These are phyloP conservation scores for Monilinia fructigena DNA, from an alignment of 2,329 filamentous ascomycete species.

Conservation along the genomic window DNA sequence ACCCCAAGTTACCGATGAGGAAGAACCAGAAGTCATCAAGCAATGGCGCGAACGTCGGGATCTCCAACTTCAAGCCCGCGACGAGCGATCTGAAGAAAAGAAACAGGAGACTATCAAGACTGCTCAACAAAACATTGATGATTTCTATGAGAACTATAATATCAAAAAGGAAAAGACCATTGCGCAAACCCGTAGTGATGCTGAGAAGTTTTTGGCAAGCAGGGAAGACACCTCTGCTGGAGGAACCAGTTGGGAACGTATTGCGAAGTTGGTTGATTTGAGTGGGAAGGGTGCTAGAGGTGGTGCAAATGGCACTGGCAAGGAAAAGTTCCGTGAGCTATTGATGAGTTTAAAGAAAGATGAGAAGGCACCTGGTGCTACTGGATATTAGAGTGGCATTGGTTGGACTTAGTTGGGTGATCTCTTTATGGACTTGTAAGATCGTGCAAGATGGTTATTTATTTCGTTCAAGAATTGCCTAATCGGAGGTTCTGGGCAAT, in stretches of 20 bases:
- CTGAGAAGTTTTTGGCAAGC: conserved; percentile 84
- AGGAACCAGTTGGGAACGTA: conserved; percentile 97
- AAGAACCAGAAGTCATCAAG: conserved; percentile 84
- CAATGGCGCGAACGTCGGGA: conserved; percentile 92
- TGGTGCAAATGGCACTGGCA: conserved; percentile 84
- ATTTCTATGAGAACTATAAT: conserved; percentile 99
- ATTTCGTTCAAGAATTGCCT: conserved; percentile 32
- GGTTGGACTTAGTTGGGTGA: conserved; percentile 20
- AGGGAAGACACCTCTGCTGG: conserved; percentile 92
- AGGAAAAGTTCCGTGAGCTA: conserved; percentile 93
- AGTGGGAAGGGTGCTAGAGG: conserved; percentile 89
- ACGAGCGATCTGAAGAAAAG: conserved; percentile 77
- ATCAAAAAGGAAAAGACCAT: conserved; percentile 94
- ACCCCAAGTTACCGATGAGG: conserved; percentile 57
- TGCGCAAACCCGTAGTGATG: conserved; percentile 83
- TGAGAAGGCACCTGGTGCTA: conserved; percentile 73
- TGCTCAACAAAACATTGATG: conserved; percentile 91
- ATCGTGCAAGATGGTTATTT: conserved; percentile 36
- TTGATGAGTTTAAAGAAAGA: conserved; percentile 88
- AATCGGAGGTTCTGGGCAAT: conserved; percentile 33
- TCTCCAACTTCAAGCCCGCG: conserved; percentile 76
- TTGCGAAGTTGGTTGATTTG: conserved; percentile 94
- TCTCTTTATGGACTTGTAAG: conserved; percentile 33
- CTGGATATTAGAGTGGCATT: conserved; percentile 52
- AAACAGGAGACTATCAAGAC: conserved; percentile 84